phyloP scores from a whole-genome alignment of 1,139 yeast genomes.

The Meyerozyma elateridarum region DNA sequence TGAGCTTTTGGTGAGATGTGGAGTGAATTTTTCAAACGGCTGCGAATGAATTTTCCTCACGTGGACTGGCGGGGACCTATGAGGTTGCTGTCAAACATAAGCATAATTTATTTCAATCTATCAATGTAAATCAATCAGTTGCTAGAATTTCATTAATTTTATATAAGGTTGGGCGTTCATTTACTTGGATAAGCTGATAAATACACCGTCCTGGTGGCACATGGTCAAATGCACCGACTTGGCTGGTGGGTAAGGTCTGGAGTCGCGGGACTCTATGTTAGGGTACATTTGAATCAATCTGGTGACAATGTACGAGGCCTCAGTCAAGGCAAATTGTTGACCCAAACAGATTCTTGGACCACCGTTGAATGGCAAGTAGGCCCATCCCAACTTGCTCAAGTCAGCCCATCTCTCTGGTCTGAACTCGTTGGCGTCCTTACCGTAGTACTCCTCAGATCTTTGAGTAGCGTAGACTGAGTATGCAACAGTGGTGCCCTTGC shows the following conservation, averaged over 20 bases:
- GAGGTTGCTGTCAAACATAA: too few relatives aligned
- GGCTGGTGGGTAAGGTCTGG: slow-evolving; percentile 26
- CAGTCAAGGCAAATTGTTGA: slow-evolving; percentile 49
- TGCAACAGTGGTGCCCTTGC: slow-evolving; percentile 19
- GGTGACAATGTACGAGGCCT: slow-evolving; percentile 32
- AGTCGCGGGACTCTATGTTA: slow-evolving; percentile 23
- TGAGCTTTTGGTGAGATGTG: slow-evolving; percentile 4
- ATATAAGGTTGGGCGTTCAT: too few relatives aligned
- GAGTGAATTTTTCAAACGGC: too few relatives aligned
- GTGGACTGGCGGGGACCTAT: too few relatives aligned
- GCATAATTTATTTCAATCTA: too few relatives aligned
- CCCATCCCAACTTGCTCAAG: slow-evolving; percentile 40
- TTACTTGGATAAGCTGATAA: slow-evolving; percentile 10
- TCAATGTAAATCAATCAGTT: too few relatives aligned
- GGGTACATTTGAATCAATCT: slow-evolving; percentile 30
- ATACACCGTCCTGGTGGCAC: slow-evolving; percentile 28
- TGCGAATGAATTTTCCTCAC: too few relatives aligned
- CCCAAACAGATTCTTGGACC: slow-evolving; percentile 61
- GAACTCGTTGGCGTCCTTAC: slow-evolving; percentile 42
- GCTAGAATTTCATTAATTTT: too few relatives aligned
- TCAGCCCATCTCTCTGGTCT: slow-evolving; percentile 54
- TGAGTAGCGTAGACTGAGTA: slow-evolving; percentile 20
- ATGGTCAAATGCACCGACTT: slow-evolving; percentile 32
- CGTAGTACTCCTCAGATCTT: slow-evolving; percentile 21
- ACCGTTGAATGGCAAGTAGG: slow-evolving; percentile 53